Evolutionary conservation across 2,329 filamentous ascomycete species (phyloP), one percentile per base, ranked within the genome.

Genomic region (Anthostomella pinea): DNA sequence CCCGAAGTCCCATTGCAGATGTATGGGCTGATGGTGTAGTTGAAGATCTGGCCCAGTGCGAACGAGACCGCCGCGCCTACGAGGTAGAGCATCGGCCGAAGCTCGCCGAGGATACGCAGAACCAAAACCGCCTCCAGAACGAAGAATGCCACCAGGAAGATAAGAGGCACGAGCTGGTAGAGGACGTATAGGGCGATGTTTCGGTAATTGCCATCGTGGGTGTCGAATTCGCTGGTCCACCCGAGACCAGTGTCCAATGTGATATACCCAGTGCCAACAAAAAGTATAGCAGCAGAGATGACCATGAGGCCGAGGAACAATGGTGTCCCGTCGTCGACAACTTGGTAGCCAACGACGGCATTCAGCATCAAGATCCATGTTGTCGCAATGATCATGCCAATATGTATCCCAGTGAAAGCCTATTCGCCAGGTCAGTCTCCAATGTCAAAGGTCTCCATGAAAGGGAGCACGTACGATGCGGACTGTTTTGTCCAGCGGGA

Each of bases 201-300:
- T 45, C 82, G 80, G 63, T 87, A 81, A 19, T 81, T 77, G 2
- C 70, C 59, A 0, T 64, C 53, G 16, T 72, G 67, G 43, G 80
- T 85, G 20, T 84, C 64, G 71, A 88, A 98, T 59, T 82, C 83
- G 29, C 77, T 77, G 1, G 91, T 95, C 81, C 87, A 97, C 48
- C 72, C 69, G 60, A 88, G 90, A 11, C 85, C 91, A 1, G 91
- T 97, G 60, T 98, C 93, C 45, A 98, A 82, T 9, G 89, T 86
- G 57, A 98, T 94, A 63, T 96, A 98, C 21, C 90, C 91, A 2
- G 90, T 95, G 39, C 93, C 93, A 45, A 97, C 71, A 55, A 97
- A 86, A 36, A 97, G 69, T 10, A 79, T 68, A 8, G 72, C 64
- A 1, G 85, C 83, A 10, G 91, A 96, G 26, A 68, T 68, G 33